A percentile compares a stretch with the other conserved stretches of the same genome.
These are phyloP conservation scores for Alternaria brassicae DNA, from an alignment of 2,329 filamentous ascomycete species.

Conservation along the genomic window DNA sequence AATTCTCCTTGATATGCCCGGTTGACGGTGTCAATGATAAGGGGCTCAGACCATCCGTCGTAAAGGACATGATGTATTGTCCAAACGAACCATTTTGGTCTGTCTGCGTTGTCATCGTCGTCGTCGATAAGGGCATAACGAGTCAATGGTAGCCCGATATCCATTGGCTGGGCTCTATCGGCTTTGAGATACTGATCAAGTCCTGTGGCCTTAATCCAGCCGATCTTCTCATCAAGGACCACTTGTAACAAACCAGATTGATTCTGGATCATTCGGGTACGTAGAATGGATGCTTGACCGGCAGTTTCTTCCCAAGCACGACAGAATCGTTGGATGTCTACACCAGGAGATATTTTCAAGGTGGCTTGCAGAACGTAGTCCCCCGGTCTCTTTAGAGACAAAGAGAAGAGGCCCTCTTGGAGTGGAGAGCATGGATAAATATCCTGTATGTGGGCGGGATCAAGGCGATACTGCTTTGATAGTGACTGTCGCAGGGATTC, in stretches of 20 bases:
- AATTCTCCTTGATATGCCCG: neutral
- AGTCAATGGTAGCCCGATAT: conserved; percentile 52
- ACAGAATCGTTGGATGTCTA: conserved; percentile 40
- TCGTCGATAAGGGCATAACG: conserved; percentile 52
- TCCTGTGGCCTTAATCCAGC: neutral
- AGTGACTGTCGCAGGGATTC: neutral
- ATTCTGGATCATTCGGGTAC: conserved; percentile 48
- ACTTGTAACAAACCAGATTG: neutral
- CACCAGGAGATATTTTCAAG: conserved; percentile 29
- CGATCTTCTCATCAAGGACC: neutral
- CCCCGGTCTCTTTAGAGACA: conserved; percentile 60
- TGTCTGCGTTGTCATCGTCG: neutral
- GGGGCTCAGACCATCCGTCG: conserved; percentile 73
- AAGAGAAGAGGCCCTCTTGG: conserved; percentile 63
- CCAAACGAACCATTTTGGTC: conserved; percentile 48
- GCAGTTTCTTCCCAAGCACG: conserved; percentile 52
- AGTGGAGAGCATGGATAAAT: conserved; percentile 30
- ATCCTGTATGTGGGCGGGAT: neutral
- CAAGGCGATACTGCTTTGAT: neutral
- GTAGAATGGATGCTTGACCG: conserved; percentile 52
- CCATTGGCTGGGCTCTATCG: conserved; percentile 27
- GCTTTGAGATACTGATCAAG: neutral
- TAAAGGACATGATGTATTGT: conserved; percentile 87
- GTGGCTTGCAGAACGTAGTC: conserved; percentile 60
- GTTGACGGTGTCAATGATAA: neutral